phyloP scores from a whole-genome alignment of 2,329 filamentous ascomycete genomes.

The Akanthomyces uredinophilus region DNA sequence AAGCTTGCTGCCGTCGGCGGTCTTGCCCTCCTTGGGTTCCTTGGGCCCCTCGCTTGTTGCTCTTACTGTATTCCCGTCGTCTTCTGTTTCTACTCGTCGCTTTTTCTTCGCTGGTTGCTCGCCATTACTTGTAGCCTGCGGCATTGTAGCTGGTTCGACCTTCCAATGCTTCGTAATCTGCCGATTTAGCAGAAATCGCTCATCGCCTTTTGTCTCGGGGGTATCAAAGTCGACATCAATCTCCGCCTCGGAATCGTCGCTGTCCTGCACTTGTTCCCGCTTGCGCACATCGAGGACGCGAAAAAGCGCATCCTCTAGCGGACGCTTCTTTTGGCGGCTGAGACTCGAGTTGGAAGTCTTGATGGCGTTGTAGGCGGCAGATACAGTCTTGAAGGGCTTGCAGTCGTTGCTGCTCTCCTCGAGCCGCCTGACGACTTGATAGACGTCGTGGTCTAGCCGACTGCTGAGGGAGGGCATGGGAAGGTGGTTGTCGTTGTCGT shows the following conservation, averaged over 20 bases:
- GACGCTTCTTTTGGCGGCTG: slow-evolving; percentile 73
- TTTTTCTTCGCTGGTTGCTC: slow-evolving; percentile 30
- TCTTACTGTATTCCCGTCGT: slow-evolving; percentile 13
- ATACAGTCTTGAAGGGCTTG: slow-evolving; percentile 44
- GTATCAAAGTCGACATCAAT: slow-evolving; percentile 40
- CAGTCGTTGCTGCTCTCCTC: slow-evolving; percentile 57
- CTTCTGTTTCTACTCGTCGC: slow-evolving; percentile 26
- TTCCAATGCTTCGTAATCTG: slow-evolving; percentile 40
- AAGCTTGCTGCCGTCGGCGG: background rate
- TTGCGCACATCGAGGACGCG: slow-evolving; percentile 70
- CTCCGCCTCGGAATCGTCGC: slow-evolving; percentile 44
- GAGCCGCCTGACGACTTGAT: slow-evolving; percentile 73
- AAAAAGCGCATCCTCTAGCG: slow-evolving; percentile 81
- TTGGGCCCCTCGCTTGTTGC: slow-evolving; percentile 20
- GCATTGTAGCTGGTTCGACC: slow-evolving; percentile 16
- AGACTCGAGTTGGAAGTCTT: slow-evolving; percentile 83
- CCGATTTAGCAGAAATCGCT: slow-evolving; percentile 36
- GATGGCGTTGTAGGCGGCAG: slow-evolving; percentile 70
- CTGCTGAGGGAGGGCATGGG: slow-evolving; percentile 1
- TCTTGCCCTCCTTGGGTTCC: background rate
- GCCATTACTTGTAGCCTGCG: background rate
- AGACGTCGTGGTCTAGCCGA: slow-evolving; percentile 63
- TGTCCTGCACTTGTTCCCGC: slow-evolving; percentile 54
- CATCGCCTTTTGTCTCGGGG: slow-evolving; percentile 26
- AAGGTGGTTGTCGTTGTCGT: too few relatives aligned